Base-by-base conservation (phyloP, 768 basidiomycete species). In the Rhodotorula diobovata region DNA sequence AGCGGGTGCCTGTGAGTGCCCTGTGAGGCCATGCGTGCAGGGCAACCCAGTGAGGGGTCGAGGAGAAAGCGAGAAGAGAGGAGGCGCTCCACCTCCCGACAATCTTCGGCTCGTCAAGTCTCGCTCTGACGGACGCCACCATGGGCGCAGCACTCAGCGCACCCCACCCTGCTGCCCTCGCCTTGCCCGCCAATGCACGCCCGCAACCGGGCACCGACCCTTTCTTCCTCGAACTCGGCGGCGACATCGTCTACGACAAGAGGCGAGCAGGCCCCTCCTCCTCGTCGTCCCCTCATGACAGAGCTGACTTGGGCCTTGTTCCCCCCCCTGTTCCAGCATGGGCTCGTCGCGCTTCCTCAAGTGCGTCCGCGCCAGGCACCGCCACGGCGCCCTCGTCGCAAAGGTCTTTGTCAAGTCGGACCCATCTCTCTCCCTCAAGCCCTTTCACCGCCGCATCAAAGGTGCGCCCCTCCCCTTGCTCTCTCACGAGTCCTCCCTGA, bases 401-500 rank as follows among this genome's bases (percentile, higher is more conserved):
- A 98, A 98, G 85, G 88, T 98, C 68, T 96, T 94, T 82, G 87
- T 94, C 78, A 97, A 99, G 80, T 89, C 93, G 0, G 93, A 97
- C 81, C 90, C 92, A 35, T 86, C 88, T 7, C 78, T 94, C 67
- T 89, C 88, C 21, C 82, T 97, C 77, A 81, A 87, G 68, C 86
- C 84, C 58, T 89, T 94, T 76, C 86, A 89, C 63, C 82, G 88
- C 65, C 83, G 89, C 71, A 82, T 97, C 74, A 96, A 94, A 82
- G 82, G 95, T 81, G 41, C 28, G 75, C 14, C 43, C 16, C 20
- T 25, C 20, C 23, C 51, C 28, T 51, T 35, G 41, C 41, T 34
- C 37, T 25, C 45, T 12, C 60, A 43, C 32, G 20, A 35, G 2
- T 2, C 35, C 18, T 1, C 3, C n/a, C 30, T 4, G 48, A 41